A percentile compares a stretch with the other conserved stretches of the same genome.
Conservation (phyloP, 1,284 basidiomycete species). For the Marasmius sp. region DNA sequence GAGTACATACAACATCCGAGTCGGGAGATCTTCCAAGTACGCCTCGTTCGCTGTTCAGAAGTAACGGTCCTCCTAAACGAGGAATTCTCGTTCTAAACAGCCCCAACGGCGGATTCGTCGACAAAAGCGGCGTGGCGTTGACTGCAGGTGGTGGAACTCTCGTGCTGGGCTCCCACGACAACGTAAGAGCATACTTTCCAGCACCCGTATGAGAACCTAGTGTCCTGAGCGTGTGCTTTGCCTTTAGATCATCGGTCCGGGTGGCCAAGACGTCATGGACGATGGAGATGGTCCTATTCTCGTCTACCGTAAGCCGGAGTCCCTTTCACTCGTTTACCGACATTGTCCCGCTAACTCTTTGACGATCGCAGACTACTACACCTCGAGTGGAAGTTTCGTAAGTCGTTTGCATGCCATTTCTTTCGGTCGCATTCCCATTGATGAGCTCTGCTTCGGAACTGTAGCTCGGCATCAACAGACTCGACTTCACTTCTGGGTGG, state of each 20-base stretch:
- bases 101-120: conserved; percentile 45
- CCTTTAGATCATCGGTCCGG: conserved; percentile 45
- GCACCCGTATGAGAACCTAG: not conserved
- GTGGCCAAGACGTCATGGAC: conserved; percentile 38
- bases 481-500: conserved; percentile 36
- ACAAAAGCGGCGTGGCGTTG: conserved; percentile 44
- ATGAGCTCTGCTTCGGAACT: not conserved
- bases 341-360: conserved; percentile 7
- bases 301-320: conserved; percentile 38
- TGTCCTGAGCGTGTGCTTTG: not conserved
- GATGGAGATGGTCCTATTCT: conserved; percentile 39
- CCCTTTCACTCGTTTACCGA: conserved; percentile 26
- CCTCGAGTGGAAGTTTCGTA: conserved; percentile 38
- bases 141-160: conserved; percentile 54
- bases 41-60: conserved; percentile 9
- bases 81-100: conserved; percentile 18
- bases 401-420: conserved; percentile 15
- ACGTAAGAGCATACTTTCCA: conserved; percentile 24
- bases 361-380: conserved; percentile 47
- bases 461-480: conserved; percentile 49
- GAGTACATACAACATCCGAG: conserved; percentile 61
- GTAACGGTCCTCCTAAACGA: not conserved
- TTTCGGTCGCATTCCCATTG: not conserved
- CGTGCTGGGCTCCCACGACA: conserved; percentile 47
- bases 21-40: conserved; percentile 48